Percentiles rank a stretch among this genome's conserved stretches.
Conservation (phyloP, 176 grass and related monocot species). For the Sorghum bicolor region Sorghum_bicolor_NCBIv3 NC_012870.2:76979001-76979500, state of each 20-base stretch:
- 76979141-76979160: slow-evolving; percentile 5
- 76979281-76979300: neutral
- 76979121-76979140: slow-evolving; percentile 20
- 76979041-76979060: neutral
- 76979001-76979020: neutral
- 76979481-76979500: slow-evolving; percentile 94
- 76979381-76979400: neutral
- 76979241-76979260: neutral
- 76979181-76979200: neutral
- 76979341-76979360: neutral
- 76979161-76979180: neutral
- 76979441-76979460: slow-evolving; percentile 95
- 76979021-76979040: neutral
- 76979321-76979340: slow-evolving; percentile 17
- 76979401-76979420: slow-evolving; percentile 11
- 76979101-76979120: neutral
- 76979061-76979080: neutral
- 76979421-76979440: slow-evolving; percentile 90
- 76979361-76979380: neutral
- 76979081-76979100: neutral
- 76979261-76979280: neutral
- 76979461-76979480: slow-evolving; percentile 79
- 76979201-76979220: neutral
- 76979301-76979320: neutral
- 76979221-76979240: slow-evolving; percentile 10